Evolutionary conservation across 768 basidiomycete genomes (phyloP).

Genomic region (Neoboletus magnificus): DNA sequence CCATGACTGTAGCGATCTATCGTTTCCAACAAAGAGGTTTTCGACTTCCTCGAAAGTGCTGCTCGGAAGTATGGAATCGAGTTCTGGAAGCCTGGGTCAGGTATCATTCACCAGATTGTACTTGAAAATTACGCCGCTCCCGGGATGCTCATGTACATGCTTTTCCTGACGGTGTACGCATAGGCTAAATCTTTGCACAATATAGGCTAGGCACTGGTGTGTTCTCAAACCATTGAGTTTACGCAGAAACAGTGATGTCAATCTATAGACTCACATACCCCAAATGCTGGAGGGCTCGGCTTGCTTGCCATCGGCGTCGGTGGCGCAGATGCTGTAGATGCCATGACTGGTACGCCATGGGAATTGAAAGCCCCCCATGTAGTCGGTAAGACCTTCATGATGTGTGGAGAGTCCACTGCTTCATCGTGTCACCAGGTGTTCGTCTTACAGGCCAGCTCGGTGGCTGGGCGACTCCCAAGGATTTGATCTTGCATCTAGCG

Average conservation of each 20-base stretch:
- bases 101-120: slow-evolving; percentile 97
- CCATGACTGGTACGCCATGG: slow-evolving; percentile 98
- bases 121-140: slow-evolving; percentile 97
- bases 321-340: slow-evolving; percentile 97
- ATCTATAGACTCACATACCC: slow-evolving; percentile 88
- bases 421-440: slow-evolving; percentile 51
- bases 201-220: slow-evolving; percentile 78
- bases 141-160: slow-evolving; percentile 80
- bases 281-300: slow-evolving; percentile 96
- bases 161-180: slow-evolving; percentile 3
- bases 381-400: slow-evolving; percentile 49
- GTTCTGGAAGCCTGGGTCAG: slow-evolving; percentile 91
- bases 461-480: slow-evolving; percentile 95
- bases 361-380: slow-evolving; percentile 90
- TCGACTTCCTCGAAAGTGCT: slow-evolving; percentile 94
- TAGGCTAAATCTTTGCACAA: slow-evolving; percentile 1
- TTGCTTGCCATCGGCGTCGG: slow-evolving; percentile 98
- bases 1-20: slow-evolving; percentile 62
- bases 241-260: background rate
- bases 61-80: slow-evolving; percentile 91
- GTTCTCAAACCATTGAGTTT: slow-evolving; percentile 6
- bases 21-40: slow-evolving; percentile 90
- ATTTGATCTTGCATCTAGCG: slow-evolving; percentile 90
- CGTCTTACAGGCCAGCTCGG: slow-evolving; percentile 82
- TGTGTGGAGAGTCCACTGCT: background rate